These are phyloP conservation scores for Emericellopsis atlantica DNA, from an alignment of 2,329 filamentous ascomycete genomes.

Conservation along the genomic window DNA sequence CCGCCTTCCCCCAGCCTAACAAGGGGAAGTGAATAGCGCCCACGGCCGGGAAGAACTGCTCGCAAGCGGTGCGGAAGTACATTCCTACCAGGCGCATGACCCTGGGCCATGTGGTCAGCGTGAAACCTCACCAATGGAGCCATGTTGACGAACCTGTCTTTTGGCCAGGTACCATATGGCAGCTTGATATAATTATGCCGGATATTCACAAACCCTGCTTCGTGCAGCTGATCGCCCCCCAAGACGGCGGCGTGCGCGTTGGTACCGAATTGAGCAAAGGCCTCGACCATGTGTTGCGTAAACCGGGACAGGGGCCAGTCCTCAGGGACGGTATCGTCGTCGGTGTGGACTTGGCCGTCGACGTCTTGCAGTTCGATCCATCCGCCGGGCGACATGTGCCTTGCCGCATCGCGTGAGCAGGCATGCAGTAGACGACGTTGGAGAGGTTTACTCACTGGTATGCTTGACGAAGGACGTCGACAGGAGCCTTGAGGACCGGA, in stretches of 20 bases:
- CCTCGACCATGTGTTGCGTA: slow-evolving; percentile 7
- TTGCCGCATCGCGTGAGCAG: background rate
- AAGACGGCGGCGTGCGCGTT: slow-evolving; percentile 3
- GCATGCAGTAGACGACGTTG: background rate
- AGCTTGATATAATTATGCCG: slow-evolving; percentile 15
- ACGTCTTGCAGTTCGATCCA: slow-evolving; percentile 45
- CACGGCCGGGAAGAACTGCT: slow-evolving; percentile 26
- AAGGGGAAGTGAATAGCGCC: slow-evolving; percentile 23
- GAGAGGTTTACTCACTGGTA: background rate
- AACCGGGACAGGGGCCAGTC: slow-evolving; percentile 10
- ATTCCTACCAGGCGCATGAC: slow-evolving; percentile 24
- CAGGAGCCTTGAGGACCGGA: slow-evolving; percentile 13
- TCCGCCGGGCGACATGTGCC: slow-evolving; percentile 34
- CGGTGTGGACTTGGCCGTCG: slow-evolving; percentile 8
- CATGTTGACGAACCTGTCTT: slow-evolving; percentile 14
- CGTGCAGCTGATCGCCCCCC: slow-evolving; percentile 3
- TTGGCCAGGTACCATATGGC: slow-evolving; percentile 38
- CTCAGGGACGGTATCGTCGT: slow-evolving; percentile 10
- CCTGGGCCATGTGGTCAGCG: slow-evolving; percentile 7
- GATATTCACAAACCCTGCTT: slow-evolving; percentile 10
- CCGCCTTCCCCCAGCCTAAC: slow-evolving; percentile 18
- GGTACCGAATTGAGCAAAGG: slow-evolving; percentile 9
- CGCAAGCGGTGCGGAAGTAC: slow-evolving; percentile 26
- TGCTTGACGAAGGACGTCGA: slow-evolving; percentile 11
- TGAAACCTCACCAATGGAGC: background rate